phyloP scores from a whole-genome alignment of 192 early-diverging fungal species.

The Coemansia sp. region DNA sequence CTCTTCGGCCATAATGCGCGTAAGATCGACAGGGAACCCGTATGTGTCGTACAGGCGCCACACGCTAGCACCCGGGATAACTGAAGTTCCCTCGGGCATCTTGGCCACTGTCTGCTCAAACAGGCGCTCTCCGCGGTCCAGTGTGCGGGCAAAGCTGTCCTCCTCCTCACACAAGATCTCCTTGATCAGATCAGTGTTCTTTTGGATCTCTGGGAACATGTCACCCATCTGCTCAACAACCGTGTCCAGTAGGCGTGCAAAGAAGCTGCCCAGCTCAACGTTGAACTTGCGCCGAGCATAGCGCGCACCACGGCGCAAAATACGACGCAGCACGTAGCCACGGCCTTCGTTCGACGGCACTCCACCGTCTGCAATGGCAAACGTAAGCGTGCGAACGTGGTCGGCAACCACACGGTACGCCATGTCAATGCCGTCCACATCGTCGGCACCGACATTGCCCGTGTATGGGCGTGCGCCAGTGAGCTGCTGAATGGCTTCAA shows the following conservation, averaged over 20 bases:
- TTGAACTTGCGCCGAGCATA: conserved; percentile 92
- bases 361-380: conserved; percentile 95
- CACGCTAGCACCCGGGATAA: conserved; percentile 83
- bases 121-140: conserved; percentile 95
- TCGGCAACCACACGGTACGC: conserved; percentile 98
- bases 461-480: conserved; percentile 83
- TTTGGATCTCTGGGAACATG: conserved; percentile 86
- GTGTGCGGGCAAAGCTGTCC: conserved; percentile 88
- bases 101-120: conserved; percentile 75
- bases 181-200: conserved; percentile 80
- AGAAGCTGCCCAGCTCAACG: conserved; percentile 88
- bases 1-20: conserved; percentile 98
- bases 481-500: conserved; percentile 77
- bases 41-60: conserved; percentile 99
- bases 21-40: conserved; percentile 98
- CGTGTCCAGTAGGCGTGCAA: conserved; percentile 89
- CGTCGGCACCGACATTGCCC: conserved; percentile 85
- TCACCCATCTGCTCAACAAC: conserved; percentile 88
- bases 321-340: conserved; percentile 96
- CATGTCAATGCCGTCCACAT: conserved; percentile 93
- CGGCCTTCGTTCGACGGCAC: conserved; percentile 97
- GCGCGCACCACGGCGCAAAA: conserved; percentile 89
- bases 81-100: conserved; percentile 50
- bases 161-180: conserved; percentile 97
- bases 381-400: conserved; percentile 93